Conservation (phyloP, 2,329 filamentous ascomycete species). For the Myriosclerotinia scirpicola region DNA sequence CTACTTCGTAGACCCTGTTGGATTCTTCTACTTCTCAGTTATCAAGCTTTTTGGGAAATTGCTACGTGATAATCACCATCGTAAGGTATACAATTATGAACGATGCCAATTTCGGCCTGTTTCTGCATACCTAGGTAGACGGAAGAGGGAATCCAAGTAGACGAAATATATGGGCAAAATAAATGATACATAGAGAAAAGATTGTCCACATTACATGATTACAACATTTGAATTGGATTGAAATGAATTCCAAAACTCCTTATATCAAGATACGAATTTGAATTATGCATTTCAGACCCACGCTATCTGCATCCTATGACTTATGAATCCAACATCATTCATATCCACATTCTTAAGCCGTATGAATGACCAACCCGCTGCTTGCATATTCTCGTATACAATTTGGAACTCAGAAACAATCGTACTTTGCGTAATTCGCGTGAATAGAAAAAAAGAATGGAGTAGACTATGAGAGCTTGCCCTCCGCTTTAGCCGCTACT, state of each 20-base stretch:
- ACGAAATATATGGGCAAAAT: not conserved
- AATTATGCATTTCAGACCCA: conserved; percentile 17
- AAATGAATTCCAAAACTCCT: not conserved
- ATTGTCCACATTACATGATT: conserved; percentile 8
- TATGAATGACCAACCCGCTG: not conserved
- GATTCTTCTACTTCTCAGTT: not conserved
- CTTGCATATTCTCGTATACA: conserved; percentile 12
- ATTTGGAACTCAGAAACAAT: conserved; percentile 9
- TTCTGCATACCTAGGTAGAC: not conserved
- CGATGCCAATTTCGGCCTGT: not conserved
- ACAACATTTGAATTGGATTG: not conserved
- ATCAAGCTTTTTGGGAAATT: not conserved
- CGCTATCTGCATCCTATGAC: not conserved
- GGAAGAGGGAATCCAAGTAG: not conserved
- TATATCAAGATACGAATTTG: conserved; percentile 6
- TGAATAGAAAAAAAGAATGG: conserved; percentile 16
- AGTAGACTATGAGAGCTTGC: conserved; percentile 57
- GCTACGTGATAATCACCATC: not conserved
- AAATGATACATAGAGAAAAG: conserved; percentile 3
- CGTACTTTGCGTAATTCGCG: not conserved
- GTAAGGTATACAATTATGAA: not conserved
- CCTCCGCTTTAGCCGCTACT: conserved; percentile 69
- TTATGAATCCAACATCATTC: conserved; percentile 21
- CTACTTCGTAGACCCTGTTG: too few species aligned
- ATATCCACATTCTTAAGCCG: conserved; percentile 2